Conservation (phyloP, 768 basidiomycete species). For the Boletus barrowsii region DNA sequence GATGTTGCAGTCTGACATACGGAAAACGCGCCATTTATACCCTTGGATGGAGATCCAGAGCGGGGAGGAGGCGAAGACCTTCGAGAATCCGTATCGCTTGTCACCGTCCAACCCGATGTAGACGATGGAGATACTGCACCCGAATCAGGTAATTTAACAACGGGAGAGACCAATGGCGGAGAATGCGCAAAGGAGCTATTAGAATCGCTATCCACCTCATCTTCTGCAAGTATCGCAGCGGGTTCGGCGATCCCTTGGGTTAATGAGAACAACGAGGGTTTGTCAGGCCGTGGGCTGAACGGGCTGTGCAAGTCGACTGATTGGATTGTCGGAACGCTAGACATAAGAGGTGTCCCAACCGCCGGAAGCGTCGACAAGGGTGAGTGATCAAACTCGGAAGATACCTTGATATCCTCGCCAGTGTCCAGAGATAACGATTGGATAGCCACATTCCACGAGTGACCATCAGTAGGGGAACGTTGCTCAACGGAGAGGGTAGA, state of each 20-base stretch:
- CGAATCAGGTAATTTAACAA: constrained; percentile 29
- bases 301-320: constrained; percentile 19
- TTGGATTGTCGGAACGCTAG: constrained; percentile 8
- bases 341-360: constrained; percentile 29
- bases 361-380: constrained; percentile 31
- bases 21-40: constrained; percentile 5
- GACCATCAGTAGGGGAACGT: constrained; percentile 20
- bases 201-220: constrained; percentile 19
- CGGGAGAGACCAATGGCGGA: constrained; percentile 27
- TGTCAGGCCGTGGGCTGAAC: constrained; percentile 31
- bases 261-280: constrained; percentile 16
- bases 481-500: constrained; percentile 32
- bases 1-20: constrained; percentile 3
- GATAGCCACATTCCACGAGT: constrained; percentile 7
- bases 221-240: constrained; percentile 1
- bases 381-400: constrained; percentile 25
- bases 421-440: constrained; percentile 9
- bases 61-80: constrained; percentile 8
- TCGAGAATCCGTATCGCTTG: constrained; percentile 23
- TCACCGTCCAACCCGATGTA: constrained; percentile 30
- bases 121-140: constrained; percentile 19
- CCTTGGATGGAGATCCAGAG: constrained; percentile 11
- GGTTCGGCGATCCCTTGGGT: constrained; percentile 13
- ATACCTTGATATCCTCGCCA: constrained; percentile 7
- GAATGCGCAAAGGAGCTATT: constrained; percentile 25